A percentile compares a stretch with the other conserved stretches of the same genome.
Evolutionary conservation across 2,329 filamentous ascomycete species (phyloP).

Genomic region (Ascochyta viciae-villosae): DNA sequence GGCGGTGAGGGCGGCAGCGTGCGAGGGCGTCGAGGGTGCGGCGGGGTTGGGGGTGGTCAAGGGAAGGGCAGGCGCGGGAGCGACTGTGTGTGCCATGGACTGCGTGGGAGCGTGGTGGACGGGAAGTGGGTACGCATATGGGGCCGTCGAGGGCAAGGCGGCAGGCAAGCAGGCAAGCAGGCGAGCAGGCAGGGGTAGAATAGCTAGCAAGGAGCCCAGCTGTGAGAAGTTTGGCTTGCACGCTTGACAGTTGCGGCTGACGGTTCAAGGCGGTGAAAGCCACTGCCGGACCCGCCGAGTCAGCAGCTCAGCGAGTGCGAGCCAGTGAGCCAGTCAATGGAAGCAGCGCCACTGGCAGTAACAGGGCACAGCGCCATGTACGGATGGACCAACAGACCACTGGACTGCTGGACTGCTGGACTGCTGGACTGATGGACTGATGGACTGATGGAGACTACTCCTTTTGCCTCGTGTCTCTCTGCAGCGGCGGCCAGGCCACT

Average conservation of each 20-base stretch:
- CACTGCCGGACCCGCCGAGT: constrained; percentile 12
- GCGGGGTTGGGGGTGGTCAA: constrained; percentile 32
- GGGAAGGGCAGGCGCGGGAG: constrained; percentile 29
- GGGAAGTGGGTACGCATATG: constrained; percentile 21
- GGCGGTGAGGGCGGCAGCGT: no score
- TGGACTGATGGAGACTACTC: not conserved
- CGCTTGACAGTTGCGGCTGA: not conserved
- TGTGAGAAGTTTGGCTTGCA: constrained; percentile 14
- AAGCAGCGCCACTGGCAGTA: constrained; percentile 14
- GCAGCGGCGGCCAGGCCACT: constrained; percentile 5
- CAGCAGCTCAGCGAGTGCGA: not conserved
- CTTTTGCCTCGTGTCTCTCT: not conserved
- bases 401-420: no score
- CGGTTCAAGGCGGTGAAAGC: constrained; percentile 23
- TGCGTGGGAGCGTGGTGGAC: constrained; percentile 15
- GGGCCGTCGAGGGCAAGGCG: constrained; percentile 27
- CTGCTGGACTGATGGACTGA: no score
- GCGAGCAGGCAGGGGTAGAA: no score
- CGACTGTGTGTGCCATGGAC: constrained; percentile 41
- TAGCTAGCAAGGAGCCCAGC: not conserved
- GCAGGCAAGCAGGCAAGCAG: no score
- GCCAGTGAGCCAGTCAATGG: constrained; percentile 19
- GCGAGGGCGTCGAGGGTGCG: constrained; percentile 41
- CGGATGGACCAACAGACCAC: not conserved
- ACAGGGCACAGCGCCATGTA: not conserved